These are phyloP conservation scores for Plasmodium vivax DNA, from an alignment of 169 alveolate species.

Conservation along the genomic window DNA sequence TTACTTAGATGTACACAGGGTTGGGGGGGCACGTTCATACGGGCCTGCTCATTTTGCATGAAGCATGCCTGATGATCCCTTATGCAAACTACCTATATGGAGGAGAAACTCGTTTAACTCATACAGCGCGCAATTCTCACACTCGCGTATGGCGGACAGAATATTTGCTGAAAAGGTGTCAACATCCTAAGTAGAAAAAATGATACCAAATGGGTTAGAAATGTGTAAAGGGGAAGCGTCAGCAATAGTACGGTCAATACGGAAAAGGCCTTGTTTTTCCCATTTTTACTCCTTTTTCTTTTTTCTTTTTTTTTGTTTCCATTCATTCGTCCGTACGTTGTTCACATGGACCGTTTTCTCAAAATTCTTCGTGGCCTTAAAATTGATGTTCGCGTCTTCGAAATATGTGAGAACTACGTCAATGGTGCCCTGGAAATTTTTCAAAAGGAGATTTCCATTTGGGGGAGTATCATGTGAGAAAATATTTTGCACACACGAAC, in stretches of 20 bases:
- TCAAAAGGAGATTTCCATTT: background rate
- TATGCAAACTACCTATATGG: conserved; percentile 30
- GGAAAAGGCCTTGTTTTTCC: background rate
- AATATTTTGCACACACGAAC: background rate
- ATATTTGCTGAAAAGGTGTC: conserved; percentile 35
- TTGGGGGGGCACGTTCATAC: background rate
- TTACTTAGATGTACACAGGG: background rate
- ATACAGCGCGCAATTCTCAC: conserved; percentile 29
- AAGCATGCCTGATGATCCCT: background rate
- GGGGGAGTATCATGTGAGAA: background rate
- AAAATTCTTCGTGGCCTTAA: conserved; percentile 40
- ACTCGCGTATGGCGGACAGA: conserved; percentile 45
- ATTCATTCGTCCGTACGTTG: conserved; percentile 12
- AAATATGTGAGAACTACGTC: conserved; percentile 59
- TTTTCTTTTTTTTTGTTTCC: background rate
- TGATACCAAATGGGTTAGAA: background rate
- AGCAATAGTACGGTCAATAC: background rate
- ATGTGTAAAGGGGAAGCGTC: background rate
- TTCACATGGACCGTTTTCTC: conserved; percentile 44
- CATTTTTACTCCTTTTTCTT: no score
- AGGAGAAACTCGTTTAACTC: conserved; percentile 43
- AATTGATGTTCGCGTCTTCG: conserved; percentile 70
- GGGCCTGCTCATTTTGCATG: background rate
- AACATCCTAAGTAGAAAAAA: conserved; percentile 28
- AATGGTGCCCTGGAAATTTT: conserved; percentile 32